Percentiles rank a stretch among this genome's conserved stretches.
phyloP scores from a whole-genome alignment of 169 alveolate genomes.

The Eimeria acervulina region DNA sequence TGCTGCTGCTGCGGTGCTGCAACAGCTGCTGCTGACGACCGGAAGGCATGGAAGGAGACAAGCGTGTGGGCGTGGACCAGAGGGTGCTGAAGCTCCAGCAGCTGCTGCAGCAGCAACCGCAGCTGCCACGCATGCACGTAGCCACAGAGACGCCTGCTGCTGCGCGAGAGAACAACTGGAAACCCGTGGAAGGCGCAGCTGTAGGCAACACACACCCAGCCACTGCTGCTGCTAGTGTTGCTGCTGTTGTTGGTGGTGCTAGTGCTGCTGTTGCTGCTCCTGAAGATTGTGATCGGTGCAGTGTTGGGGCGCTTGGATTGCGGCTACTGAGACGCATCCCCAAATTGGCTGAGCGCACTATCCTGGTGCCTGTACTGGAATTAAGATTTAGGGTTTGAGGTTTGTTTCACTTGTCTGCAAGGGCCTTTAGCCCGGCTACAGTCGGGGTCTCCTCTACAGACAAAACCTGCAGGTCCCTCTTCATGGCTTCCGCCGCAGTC shows the following conservation, averaged over 20 bases:
- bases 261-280: not conserved
- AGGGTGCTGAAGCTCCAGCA: constrained; percentile 74
- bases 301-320: not conserved
- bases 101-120: constrained; percentile 67
- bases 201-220: constrained; percentile 5
- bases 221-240: not conserved
- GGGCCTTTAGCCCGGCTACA: constrained; percentile 31
- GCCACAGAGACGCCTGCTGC: constrained; percentile 65
- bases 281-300: not conserved
- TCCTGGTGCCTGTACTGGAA: not conserved
- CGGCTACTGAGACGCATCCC: not conserved
- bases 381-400: not conserved
- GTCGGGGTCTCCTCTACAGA: constrained; percentile 33
- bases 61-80: constrained; percentile 77
- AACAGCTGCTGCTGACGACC: constrained; percentile 2
- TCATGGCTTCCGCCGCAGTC: constrained; percentile 58
- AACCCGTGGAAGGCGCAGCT: constrained; percentile 56
- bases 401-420: constrained; percentile 33
- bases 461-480: constrained; percentile 6
- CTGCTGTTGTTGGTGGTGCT: not conserved
- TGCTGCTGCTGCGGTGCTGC: constrained; percentile 18
- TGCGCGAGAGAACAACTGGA: constrained; percentile 46
- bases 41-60: constrained; percentile 61
- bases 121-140: constrained; percentile 53
- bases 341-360: not conserved